phyloP scores from a whole-genome alignment of 192 early-diverging fungal species.

The Coemansia asiatica region DNA sequence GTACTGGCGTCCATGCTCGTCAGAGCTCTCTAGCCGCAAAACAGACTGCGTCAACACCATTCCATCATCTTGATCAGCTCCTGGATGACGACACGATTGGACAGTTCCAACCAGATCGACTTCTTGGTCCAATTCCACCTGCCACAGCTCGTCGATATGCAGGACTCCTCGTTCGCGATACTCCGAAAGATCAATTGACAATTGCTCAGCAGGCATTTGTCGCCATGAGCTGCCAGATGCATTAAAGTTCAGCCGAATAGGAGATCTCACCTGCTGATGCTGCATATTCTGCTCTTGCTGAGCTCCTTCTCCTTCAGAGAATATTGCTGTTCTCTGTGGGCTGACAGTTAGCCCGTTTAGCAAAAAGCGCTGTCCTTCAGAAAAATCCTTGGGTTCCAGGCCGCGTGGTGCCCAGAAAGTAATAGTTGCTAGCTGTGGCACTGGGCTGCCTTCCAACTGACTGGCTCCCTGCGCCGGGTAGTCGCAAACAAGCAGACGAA shows the following conservation, averaged over 20 bases:
- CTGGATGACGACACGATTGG: neutral
- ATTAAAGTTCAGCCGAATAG: conserved; percentile 27
- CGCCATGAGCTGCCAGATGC: conserved; percentile 10
- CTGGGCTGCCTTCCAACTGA: neutral
- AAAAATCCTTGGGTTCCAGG: conserved; percentile 24
- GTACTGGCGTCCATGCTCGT: conserved; percentile 11
- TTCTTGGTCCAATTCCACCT: conserved; percentile 20
- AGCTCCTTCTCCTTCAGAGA: neutral
- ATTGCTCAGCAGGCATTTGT: conserved; percentile 18
- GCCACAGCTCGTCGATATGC: conserved; percentile 35
- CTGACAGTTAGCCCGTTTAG: conserved; percentile 30
- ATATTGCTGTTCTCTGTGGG: conserved; percentile 2
- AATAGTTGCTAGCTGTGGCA: conserved; percentile 18
- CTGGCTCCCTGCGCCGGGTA: conserved; percentile 35
- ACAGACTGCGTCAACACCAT: conserved; percentile 7
- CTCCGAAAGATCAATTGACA: conserved; percentile 20
- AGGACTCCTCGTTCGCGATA: conserved; percentile 26
- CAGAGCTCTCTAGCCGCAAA: conserved; percentile 23
- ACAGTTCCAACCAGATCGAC: conserved; percentile 35
- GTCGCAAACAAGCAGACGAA: conserved; percentile 45
- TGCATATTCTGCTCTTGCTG: neutral
- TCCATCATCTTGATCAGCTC: neutral
- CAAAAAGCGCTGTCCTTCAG: conserved; percentile 33
- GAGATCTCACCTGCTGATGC: neutral
- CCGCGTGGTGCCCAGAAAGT: conserved; percentile 39